Evolutionary conservation across 129 eudicot species (phyloP).

Genomic region (Glebionis coronaria): DNA sequence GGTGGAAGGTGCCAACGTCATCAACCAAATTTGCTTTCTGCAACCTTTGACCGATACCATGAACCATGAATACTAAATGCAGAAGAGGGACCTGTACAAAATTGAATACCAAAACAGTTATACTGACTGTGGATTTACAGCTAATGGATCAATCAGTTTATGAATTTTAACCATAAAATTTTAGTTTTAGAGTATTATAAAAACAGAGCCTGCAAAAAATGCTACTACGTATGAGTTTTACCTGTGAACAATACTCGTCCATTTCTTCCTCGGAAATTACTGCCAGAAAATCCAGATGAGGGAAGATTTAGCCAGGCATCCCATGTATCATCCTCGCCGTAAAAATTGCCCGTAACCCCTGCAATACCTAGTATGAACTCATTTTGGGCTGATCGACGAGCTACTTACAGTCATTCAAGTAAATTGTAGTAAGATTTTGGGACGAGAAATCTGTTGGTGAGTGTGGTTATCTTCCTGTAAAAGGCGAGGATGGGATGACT

Average conservation of each 20-base stretch:
- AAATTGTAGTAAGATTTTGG: too few species aligned
- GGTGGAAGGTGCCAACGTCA: constrained; percentile 81
- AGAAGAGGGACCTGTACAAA: constrained; percentile 83
- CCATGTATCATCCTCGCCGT: constrained; percentile 99
- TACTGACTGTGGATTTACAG: constrained; percentile 9
- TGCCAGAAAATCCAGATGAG: constrained; percentile 69
- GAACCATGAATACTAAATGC: constrained; percentile 97
- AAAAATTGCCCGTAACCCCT: constrained; percentile 98
- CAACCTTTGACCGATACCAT: constrained; percentile 98
- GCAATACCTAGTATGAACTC: too few species aligned
- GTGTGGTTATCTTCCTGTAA: too few species aligned
- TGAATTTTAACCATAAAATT: neutral
- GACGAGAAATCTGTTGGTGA: too few species aligned
- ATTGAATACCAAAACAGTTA: constrained; percentile 17
- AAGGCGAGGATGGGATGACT: too few species aligned
- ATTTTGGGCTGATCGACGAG: too few species aligned
- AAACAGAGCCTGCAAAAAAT: neutral
- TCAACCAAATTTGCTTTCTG: constrained; percentile 91
- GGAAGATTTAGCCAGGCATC: constrained; percentile 85
- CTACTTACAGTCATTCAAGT: too few species aligned
- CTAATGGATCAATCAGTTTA: neutral
- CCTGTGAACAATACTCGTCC: constrained; percentile 99
- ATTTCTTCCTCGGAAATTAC: constrained; percentile 67
- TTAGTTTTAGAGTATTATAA: neutral
- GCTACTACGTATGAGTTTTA: constrained; percentile 27